phyloP scores from a whole-genome alignment of 2,329 filamentous ascomycete species.

The Talaromyces sp. region DNA sequence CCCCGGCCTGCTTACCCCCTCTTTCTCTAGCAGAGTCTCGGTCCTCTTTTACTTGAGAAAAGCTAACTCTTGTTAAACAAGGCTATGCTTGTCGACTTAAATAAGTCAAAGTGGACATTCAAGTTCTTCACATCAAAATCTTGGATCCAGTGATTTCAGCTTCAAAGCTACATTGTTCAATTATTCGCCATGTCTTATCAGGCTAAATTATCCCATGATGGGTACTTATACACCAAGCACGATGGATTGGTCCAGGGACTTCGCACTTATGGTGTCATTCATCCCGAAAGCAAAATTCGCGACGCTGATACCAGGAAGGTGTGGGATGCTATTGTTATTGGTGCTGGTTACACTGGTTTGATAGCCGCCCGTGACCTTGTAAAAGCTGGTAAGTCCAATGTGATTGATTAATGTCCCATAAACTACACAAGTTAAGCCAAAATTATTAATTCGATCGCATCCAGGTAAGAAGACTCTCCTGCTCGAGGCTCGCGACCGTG shows the following conservation, averaged over 20 bases:
- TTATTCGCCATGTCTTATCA: background rate
- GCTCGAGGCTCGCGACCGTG: constrained; percentile 49
- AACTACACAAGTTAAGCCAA: background rate
- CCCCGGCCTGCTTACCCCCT: background rate
- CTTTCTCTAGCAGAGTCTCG: background rate
- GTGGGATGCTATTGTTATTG: constrained; percentile 33
- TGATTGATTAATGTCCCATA: background rate
- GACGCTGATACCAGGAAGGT: background rate
- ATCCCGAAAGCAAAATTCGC: background rate
- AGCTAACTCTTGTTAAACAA: too few species aligned
- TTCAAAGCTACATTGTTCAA: background rate
- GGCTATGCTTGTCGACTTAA: too few species aligned
- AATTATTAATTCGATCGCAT: too few species aligned
- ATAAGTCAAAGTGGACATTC: too few species aligned
- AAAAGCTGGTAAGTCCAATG: constrained; percentile 24
- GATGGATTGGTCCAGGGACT: constrained; percentile 1
- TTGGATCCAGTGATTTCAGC: background rate
- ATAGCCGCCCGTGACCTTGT: constrained; percentile 31
- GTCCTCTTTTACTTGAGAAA: background rate
- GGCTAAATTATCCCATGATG: constrained; percentile 3
- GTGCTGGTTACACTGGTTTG: constrained; percentile 36
- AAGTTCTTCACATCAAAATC: background rate
- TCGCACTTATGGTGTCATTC: background rate
- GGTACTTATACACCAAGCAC: constrained; percentile 4
- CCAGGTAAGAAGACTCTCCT: constrained; percentile 2